Percentiles rank a stretch among this genome's conserved stretches.
Conservation (phyloP, 2,329 filamentous ascomycete species). For the Monosporascus sp. region DNA sequence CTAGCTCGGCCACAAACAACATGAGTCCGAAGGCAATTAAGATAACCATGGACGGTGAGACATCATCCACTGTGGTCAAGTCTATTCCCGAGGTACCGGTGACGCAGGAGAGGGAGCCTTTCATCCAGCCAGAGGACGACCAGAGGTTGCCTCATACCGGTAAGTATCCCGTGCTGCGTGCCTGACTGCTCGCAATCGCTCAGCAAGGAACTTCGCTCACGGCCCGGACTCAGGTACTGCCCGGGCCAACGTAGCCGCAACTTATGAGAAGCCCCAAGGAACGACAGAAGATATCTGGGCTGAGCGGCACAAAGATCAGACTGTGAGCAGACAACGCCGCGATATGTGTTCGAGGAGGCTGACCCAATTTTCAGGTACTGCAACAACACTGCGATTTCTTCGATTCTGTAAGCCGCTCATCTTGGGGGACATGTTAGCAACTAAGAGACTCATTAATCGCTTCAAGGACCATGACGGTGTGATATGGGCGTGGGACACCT, state of each 20-base stretch:
- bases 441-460: background rate
- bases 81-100: constrained; percentile 18
- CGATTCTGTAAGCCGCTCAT: constrained; percentile 28
- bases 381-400: constrained; percentile 51
- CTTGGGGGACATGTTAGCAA: too few relatives aligned
- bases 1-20: background rate
- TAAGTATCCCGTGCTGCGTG: constrained; percentile 1
- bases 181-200: background rate
- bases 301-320: constrained; percentile 25
- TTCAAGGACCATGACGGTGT: constrained; percentile 41
- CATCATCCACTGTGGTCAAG: constrained; percentile 6
- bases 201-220: background rate
- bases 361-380: constrained; percentile 30
- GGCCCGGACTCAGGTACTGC: constrained; percentile 21
- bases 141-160: constrained; percentile 21
- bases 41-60: background rate
- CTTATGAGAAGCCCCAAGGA: constrained; percentile 28
- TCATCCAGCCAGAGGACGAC: constrained; percentile 23
- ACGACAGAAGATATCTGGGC: constrained; percentile 29
- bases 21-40: background rate
- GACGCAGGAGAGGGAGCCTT: constrained; percentile 24
- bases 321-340: constrained; percentile 12
- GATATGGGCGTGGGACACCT: constrained; percentile 50
- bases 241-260: constrained; percentile 30
- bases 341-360: background rate